Base-by-base conservation (phyloP, 2,329 filamentous ascomycete species). In the Aspergillus clavatus region DNA sequence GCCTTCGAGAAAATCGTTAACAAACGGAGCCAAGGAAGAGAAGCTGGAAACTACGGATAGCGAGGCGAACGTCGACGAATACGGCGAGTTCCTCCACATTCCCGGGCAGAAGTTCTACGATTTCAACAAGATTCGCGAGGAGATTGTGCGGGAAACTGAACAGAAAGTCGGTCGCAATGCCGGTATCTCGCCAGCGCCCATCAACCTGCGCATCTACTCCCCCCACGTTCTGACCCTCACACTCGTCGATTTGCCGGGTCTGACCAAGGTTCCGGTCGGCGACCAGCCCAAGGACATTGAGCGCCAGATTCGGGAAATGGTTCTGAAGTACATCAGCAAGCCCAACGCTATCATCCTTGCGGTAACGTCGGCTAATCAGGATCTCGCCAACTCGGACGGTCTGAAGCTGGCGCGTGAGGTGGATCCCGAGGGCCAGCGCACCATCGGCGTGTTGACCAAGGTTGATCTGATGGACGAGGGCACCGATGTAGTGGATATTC, bases 401-500 rank as follows among this genome's bases (percentile, higher is more conserved):
- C 73, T 98, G 66, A 96, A 98, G 75, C 79, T 98, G 57, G 93
- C 93, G 31, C 82, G 93, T 61, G 91, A 98, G 73, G 93, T 98
- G 33, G 93, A 98, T 61, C 91, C 91, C 3, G 90, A 98, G 67
- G 93, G 93, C 63, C 91, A 97, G 74, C 82, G 93, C 67, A 98
- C 93, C 40, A 98, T 98, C 56, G 93, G 93, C 80, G 93, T 98
- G 51, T 79, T 98, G 60, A 97, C 91, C 59, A 98, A 98, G 79
- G 90, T 98, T 50, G 93, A 98, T 73, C 73, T 98, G 65, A 98
- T 98, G 93, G 93, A 98, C 69, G 89, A 95, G 21, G 93, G 93
- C 44, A 98, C 93, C 42, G 93, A 98, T 63, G 93, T 97, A 33
- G 91, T 98, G 56, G 93, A 98, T 71, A 98, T 98, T 75, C 78